Percentiles rank a stretch among this genome's conserved stretches.
Evolutionary conservation across 225 moss, liverwort and hornwort genomes (phyloP).

Genomic region (Marchantia paleacea): DNA sequence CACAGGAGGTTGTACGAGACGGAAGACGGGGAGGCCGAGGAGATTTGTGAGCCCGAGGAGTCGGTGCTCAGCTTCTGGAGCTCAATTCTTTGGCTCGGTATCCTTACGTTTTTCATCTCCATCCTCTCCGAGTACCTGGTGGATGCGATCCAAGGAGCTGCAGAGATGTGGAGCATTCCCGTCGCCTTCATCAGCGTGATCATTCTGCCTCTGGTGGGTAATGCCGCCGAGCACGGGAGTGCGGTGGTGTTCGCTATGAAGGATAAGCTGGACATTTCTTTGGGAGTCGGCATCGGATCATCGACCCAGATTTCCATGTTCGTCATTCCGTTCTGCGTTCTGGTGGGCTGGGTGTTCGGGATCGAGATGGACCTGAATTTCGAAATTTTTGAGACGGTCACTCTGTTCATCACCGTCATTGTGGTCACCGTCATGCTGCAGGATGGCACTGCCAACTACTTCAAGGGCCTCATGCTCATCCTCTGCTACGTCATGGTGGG

Average conservation of each 20-base stretch:
- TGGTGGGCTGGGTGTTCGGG: slow-evolving; percentile 65
- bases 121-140: slow-evolving; percentile 65
- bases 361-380: slow-evolving; percentile 80
- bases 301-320: slow-evolving; percentile 92
- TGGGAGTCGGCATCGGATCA: slow-evolving; percentile 77
- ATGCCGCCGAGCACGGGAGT: slow-evolving; percentile 81
- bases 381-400: slow-evolving; percentile 75
- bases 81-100: slow-evolving; percentile 62
- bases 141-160: slow-evolving; percentile 69
- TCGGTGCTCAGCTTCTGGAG: slow-evolving; percentile 51
- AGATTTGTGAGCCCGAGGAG: slow-evolving; percentile 41
- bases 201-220: slow-evolving; percentile 77
- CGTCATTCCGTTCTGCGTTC: slow-evolving; percentile 72
- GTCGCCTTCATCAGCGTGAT: slow-evolving; percentile 71
- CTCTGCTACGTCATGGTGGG: slow-evolving; percentile 74
- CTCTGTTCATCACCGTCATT: slow-evolving; percentile 69
- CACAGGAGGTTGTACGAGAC: slow-evolving; percentile 41
- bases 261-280: slow-evolving; percentile 80
- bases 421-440: slow-evolving; percentile 72
- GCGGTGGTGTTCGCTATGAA: slow-evolving; percentile 72
- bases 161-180: slow-evolving; percentile 59
- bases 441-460: slow-evolving; percentile 79
- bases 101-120: slow-evolving; percentile 68
- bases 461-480: slow-evolving; percentile 79
- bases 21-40: slow-evolving; percentile 42